phyloP scores from a whole-genome alignment of 345 rosid genomes.

The Eucalyptus rudis region DNA sequence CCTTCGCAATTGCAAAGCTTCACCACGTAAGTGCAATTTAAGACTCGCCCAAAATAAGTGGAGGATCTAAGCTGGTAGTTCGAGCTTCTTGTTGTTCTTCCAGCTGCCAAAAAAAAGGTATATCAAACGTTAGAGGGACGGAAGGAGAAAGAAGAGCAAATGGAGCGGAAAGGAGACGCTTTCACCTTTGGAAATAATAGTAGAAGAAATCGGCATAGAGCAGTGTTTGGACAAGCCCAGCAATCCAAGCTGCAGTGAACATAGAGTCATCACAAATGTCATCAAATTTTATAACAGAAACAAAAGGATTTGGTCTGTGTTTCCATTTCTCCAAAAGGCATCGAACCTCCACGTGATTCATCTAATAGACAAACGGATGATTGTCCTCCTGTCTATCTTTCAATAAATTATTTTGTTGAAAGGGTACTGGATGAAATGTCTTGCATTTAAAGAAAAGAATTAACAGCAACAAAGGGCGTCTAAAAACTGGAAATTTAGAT shows the following conservation, averaged over 20 bases:
- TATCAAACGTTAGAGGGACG: not conserved
- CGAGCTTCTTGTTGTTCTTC: slow-evolving; percentile 84
- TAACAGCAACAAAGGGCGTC: not conserved
- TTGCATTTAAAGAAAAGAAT: not conserved
- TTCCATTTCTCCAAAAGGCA: not conserved
- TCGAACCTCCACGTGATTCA: not conserved
- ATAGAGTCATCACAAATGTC: not conserved
- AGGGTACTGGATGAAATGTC: not conserved
- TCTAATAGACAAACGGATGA: not conserved
- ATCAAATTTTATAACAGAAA: not conserved
- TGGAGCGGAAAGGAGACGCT: not conserved
- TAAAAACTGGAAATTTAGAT: not conserved
- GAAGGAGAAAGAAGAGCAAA: not conserved
- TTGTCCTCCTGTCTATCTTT: not conserved
- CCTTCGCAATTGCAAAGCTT: not conserved
- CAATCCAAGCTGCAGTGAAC: slow-evolving; percentile 60
- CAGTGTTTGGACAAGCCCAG: slow-evolving; percentile 62
- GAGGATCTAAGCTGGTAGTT: slow-evolving; percentile 53
- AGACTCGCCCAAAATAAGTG: not conserved
- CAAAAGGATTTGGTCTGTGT: not conserved
- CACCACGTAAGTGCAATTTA: not conserved
- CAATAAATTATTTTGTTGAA: not conserved
- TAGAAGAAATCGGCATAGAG: slow-evolving; percentile 81
- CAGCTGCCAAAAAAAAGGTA: slow-evolving; percentile 27
- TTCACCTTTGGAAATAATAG: slow-evolving; percentile 64